A percentile compares a stretch with the other conserved stretches of the same genome.
Evolutionary conservation across 2,329 filamentous ascomycete genomes (phyloP).

Genomic region (Alternaria atra): DNA sequence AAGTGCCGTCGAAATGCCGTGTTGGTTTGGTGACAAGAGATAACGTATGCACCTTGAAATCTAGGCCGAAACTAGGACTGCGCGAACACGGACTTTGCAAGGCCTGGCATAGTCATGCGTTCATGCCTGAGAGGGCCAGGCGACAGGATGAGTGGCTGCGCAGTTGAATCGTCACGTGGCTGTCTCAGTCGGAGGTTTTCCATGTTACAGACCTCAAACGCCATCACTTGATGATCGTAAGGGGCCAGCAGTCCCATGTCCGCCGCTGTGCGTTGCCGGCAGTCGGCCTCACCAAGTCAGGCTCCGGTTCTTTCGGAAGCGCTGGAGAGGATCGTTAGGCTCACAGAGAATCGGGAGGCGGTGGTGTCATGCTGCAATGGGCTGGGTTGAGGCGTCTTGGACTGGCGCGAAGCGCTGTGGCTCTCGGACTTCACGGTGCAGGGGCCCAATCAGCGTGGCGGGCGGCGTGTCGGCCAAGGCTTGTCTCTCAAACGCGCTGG

Average conservation of each 20-base stretch:
- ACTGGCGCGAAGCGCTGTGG: constrained; percentile 45
- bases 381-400: constrained; percentile 34
- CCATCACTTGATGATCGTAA: constrained; percentile 26
- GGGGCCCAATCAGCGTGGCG: constrained; percentile 40
- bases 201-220: constrained; percentile 53
- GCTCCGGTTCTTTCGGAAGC: constrained; percentile 18
- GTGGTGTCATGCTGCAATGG: constrained; percentile 42
- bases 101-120: constrained; percentile 45
- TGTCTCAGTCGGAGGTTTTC: constrained; percentile 45
- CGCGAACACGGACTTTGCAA: constrained; percentile 41
- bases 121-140: constrained; percentile 41
- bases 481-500: constrained; percentile 45
- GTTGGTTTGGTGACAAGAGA: constrained; percentile 21
- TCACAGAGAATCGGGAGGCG: constrained; percentile 27
- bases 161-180: constrained; percentile 42
- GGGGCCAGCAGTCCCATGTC: constrained; percentile 19
- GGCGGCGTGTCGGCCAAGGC: constrained; percentile 42
- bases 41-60: constrained; percentile 36
- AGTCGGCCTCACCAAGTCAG: constrained; percentile 17
- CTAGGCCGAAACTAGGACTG: constrained; percentile 47
- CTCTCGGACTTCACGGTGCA: constrained; percentile 37
- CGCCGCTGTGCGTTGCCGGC: constrained; percentile 19
- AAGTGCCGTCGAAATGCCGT: constrained; percentile 32
- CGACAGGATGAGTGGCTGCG: constrained; percentile 32
- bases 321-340: constrained; percentile 24